Percentiles rank a stretch among this genome's conserved stretches.
Evolutionary conservation across 2,329 filamentous ascomycete genomes (phyloP).

Genomic region (Raffaelea albimanens): DNA sequence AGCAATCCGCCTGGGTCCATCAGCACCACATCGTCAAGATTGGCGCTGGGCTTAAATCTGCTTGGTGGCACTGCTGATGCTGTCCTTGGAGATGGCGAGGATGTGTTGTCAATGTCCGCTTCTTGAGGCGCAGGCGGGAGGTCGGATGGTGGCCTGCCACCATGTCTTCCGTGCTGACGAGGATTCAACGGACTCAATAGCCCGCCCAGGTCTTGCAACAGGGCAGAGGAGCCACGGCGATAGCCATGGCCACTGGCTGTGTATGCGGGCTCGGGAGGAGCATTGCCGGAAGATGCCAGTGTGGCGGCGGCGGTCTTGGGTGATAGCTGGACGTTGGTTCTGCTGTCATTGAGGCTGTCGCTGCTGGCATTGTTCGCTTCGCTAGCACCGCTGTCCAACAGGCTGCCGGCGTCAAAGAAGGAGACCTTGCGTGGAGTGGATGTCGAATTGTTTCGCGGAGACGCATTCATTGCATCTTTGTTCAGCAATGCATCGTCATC

Average conservation of each 20-base stretch:
- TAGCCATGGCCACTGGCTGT: slow-evolving; percentile 34
- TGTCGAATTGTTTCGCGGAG: slow-evolving; percentile 28
- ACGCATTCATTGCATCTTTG: slow-evolving; percentile 22
- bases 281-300: slow-evolving; percentile 17
- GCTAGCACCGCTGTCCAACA: slow-evolving; percentile 42
- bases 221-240: slow-evolving; percentile 43
- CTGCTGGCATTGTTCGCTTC: slow-evolving; percentile 19
- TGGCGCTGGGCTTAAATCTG: neutral
- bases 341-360: slow-evolving; percentile 18
- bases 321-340: slow-evolving; percentile 30
- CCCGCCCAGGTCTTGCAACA: slow-evolving; percentile 51
- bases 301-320: slow-evolving; percentile 9
- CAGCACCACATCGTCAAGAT: slow-evolving; percentile 8
- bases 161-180: neutral
- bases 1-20: slow-evolving; percentile 13
- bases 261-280: slow-evolving; percentile 30
- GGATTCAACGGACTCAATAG: slow-evolving; percentile 31
- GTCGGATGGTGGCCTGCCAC: slow-evolving; percentile 17
- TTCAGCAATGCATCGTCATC: slow-evolving; percentile 36
- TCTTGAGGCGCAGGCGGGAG: slow-evolving; percentile 34
- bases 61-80: neutral
- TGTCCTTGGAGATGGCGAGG: neutral
- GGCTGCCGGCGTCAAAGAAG: slow-evolving; percentile 77
- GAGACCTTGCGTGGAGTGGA: slow-evolving; percentile 53
- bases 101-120: neutral